Evolutionary conservation across 2,329 filamentous ascomycete genomes (phyloP), one percentile per base, ranked within the genome.

Genomic region (Apiospora pterosperma): DNA sequence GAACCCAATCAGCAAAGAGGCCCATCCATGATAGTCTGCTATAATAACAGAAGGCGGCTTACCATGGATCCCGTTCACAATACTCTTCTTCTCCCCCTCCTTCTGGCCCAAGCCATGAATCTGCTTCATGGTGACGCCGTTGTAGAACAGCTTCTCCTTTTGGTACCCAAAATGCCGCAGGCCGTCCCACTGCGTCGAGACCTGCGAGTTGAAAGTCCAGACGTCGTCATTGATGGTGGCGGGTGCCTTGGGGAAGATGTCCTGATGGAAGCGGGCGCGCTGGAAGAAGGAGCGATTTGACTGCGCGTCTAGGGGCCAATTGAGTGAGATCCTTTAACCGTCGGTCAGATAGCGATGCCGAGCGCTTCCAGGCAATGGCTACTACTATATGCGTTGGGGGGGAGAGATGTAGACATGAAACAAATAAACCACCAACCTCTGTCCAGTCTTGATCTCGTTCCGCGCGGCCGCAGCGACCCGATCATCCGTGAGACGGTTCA

Each of bases 221-320:
- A 82, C 76, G 73, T 90, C 87, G 71, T 90, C 88, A 71, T 90
- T 88, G 31, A 88, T 82, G 6, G 79, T 76, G 19, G 81, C 75
- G 3, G 83, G 82, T 2, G 78, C 73, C 74, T 86, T 87, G 55
- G 81, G 77, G 64, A 83, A 79, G 31, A 88, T 73, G 19, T 84
- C 73, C 69, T 86, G 81, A 65, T 85, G 78, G 70, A 90, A 87
- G 3, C 79, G 74, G 65, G 83, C 80, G 19, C 88, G 81, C 64
- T 80, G 78, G 74, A 89, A 88, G 72, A 87, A 85, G 21, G 85
- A 80, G 11, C 81, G 72, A 58, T 82, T 75, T 36, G 80, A 74
- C 72, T 86, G 82, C 12, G 84, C 82, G 74, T 86, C 79, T 5
- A 90, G 78, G 0, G 85, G 80, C 80, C 86, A 87, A 76, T 90